Conservation (phyloP, 129 eudicot genomes). For the Chrysanthemum makinoi region DNA sequence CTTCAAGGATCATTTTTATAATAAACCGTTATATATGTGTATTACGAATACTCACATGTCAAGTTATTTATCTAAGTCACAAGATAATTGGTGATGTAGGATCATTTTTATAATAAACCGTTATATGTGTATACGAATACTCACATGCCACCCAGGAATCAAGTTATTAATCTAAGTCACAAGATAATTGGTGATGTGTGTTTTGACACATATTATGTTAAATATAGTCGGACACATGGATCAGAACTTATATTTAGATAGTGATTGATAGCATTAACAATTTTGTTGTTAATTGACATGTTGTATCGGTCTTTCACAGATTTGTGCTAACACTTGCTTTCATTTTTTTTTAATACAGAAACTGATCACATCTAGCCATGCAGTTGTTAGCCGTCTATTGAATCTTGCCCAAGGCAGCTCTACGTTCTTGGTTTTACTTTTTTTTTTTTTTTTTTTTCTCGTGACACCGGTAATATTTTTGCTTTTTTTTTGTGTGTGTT, state of each 20-base stretch:
- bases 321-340: slow-evolving; percentile 7
- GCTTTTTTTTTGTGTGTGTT: slow-evolving; percentile 21
- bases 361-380: slow-evolving; percentile 20
- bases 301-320: not conserved
- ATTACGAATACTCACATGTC: too few relatives aligned
- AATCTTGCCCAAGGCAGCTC: slow-evolving; percentile 17
- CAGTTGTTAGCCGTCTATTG: slow-evolving; percentile 16
- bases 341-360: slow-evolving; percentile 23
- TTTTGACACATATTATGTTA: too few relatives aligned
- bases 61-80: too few relatives aligned
- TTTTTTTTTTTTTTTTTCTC: not conserved
- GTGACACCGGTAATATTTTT: slow-evolving; percentile 17
- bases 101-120: too few relatives aligned
- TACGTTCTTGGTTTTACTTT: slow-evolving; percentile 21
- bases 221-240: too few relatives aligned
- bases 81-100: too few relatives aligned
- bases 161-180: too few relatives aligned
- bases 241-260: not conserved
- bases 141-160: too few relatives aligned
- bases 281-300: not conserved
- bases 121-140: too few relatives aligned
- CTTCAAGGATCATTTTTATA: too few relatives aligned
- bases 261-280: not conserved
- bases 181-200: too few relatives aligned
- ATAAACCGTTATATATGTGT: too few relatives aligned